phyloP scores from a whole-genome alignment of 2,329 filamentous ascomycete species.

The Ophiostoma ips region DNA sequence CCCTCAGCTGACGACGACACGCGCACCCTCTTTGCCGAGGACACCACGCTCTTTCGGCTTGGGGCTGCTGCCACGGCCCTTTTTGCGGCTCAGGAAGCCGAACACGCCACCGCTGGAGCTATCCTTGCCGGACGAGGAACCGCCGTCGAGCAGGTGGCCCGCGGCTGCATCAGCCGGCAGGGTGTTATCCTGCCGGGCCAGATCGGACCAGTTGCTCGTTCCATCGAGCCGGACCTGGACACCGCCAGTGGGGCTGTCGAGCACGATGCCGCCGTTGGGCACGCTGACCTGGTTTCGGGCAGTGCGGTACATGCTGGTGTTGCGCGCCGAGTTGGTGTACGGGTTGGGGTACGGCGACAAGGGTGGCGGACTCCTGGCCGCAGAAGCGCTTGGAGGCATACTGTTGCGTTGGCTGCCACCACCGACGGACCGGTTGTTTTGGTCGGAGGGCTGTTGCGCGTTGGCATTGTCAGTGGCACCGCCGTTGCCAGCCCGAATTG shows the following conservation, averaged over 20 bases:
- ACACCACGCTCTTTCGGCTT: slow-evolving; percentile 92
- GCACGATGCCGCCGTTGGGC: slow-evolving; percentile 50
- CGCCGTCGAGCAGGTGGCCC: slow-evolving; percentile 32
- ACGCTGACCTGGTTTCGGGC: slow-evolving; percentile 20
- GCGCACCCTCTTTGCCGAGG: slow-evolving; percentile 83
- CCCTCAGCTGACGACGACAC: slow-evolving; percentile 60
- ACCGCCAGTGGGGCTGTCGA: slow-evolving; percentile 66
- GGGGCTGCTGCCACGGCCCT: slow-evolving; percentile 77
- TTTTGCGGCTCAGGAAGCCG: slow-evolving; percentile 79
- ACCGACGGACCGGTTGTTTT: background rate
- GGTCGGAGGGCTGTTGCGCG: background rate
- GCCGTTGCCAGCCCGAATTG: slow-evolving; percentile 20
- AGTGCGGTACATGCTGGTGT: slow-evolving; percentile 4
- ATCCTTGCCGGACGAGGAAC: slow-evolving; percentile 25
- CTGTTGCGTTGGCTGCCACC: slow-evolving; percentile 12
- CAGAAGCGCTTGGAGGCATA: slow-evolving; percentile 15
- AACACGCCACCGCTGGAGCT: slow-evolving; percentile 62
- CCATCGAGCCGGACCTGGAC: slow-evolving; percentile 86
- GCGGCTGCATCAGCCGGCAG: slow-evolving; percentile 52
- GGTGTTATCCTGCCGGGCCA: slow-evolving; percentile 71
- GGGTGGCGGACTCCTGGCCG: slow-evolving; percentile 22
- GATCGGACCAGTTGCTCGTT: slow-evolving; percentile 68
- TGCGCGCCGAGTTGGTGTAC: slow-evolving; percentile 23
- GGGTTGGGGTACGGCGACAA: slow-evolving; percentile 34
- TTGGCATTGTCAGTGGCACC: background rate